Base-by-base conservation (phyloP, 768 basidiomycete genomes). In the Rhizopogon sp. region DNA sequence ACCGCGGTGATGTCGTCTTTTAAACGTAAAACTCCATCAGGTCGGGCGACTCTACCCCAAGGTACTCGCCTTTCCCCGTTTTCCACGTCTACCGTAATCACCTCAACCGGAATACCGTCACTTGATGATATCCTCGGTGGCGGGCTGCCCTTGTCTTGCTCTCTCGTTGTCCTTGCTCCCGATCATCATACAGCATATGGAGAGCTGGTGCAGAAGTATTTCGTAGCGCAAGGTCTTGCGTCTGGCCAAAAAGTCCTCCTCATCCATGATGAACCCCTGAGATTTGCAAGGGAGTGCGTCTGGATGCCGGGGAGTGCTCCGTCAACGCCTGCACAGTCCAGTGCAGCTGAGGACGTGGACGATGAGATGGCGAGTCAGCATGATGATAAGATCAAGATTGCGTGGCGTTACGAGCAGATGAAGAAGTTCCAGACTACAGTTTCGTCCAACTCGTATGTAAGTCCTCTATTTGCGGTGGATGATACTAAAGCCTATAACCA, bases 341-440 rank as follows among this genome's bases (percentile, higher is more conserved):
- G 50, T 6, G 20, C 50, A n/a, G 66, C 62, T 29, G 77, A 78
- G 41, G 72, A 75, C 37, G 66, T 68, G 16, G 70, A 72, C 11
- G 70, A 70, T 28, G 64, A 55, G n/a, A 60, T 60, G 35, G 60
- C 59, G n/a, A 65, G 66, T 11, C 76, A 76, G 60, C 65, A 62
- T 37, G 79, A 73, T 41, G 76, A 82, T 28, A 85, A 84, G 62
- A 88, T 95, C 60, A 96, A 90, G 74, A 98, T 99, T 62, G 97
- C 97, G 31, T 99, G 97, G 91, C 81, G 97, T 65, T 99, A 99
- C 70, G 92, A 93, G 64, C 80, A 85, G 55, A 90, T 98, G 90
- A 90, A 88, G 72, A 85, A 79, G 71, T 96, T 97, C 68, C 83
- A 91, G 72, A 97, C 94, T 4, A 93, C 91, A 2, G 84, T 93